A percentile compares a stretch with the other conserved stretches of the same genome.
These are phyloP conservation scores for Colletotrichum eremochloae DNA, from an alignment of 2,329 filamentous ascomycete genomes.

Conservation along the genomic window DNA sequence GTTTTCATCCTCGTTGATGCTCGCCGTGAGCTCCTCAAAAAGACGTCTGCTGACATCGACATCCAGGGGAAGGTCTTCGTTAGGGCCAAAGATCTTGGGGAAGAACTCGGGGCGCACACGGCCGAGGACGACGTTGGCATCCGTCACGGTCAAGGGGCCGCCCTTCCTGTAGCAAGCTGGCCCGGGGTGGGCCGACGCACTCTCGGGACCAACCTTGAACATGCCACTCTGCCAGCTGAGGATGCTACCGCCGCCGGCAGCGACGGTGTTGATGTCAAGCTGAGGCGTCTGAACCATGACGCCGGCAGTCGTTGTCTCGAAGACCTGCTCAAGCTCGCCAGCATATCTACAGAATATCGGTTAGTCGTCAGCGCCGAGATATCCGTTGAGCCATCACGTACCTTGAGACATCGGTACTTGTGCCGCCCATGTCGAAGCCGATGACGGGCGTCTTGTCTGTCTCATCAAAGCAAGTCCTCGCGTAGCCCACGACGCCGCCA, in stretches of 20 bases:
- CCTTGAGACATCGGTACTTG: constrained; percentile 79
- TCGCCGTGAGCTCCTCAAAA: constrained; percentile 57
- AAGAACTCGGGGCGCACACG: constrained; percentile 73
- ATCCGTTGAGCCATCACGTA: constrained; percentile 61
- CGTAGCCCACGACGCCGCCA: constrained; percentile 85
- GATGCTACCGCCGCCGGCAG: constrained; percentile 78
- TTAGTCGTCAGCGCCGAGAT: not conserved
- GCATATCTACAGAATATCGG: constrained; percentile 16
- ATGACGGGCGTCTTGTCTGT: constrained; percentile 77
- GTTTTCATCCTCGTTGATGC: constrained; percentile 56
- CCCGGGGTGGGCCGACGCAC: constrained; percentile 77
- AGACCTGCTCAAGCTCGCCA: constrained; percentile 56
- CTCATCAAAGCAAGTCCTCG: constrained; percentile 79
- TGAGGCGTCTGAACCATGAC: constrained; percentile 65
- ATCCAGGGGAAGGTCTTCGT: constrained; percentile 70
- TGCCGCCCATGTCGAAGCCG: constrained; percentile 80
- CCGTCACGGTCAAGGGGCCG: constrained; percentile 78
- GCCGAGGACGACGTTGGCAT: constrained; percentile 78
- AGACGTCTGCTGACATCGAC: constrained; percentile 55
- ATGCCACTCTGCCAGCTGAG: constrained; percentile 80
- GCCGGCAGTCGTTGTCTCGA: constrained; percentile 83
- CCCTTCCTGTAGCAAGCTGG: constrained; percentile 80
- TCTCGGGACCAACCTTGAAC: constrained; percentile 80
- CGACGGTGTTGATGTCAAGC: constrained; percentile 79
- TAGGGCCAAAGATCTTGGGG: constrained; percentile 78